Conservation (phyloP, 2,329 filamentous ascomycete species). For the Magnaporthiopsis rhizophila region DNA sequence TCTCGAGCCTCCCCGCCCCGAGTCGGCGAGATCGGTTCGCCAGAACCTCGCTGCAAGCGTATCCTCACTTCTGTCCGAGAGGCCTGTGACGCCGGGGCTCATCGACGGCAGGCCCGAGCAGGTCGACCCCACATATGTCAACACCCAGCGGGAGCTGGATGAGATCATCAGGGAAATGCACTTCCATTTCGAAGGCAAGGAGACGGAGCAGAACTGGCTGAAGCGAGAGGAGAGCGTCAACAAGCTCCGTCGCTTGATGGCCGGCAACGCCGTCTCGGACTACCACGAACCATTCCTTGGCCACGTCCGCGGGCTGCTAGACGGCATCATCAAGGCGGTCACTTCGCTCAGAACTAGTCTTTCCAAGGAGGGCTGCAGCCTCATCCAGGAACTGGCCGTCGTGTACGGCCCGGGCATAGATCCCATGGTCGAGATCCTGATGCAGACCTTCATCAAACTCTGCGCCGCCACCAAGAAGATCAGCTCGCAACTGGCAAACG, state of each 20-base stretch:
- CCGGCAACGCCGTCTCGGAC: conserved; percentile 75
- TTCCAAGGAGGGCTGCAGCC: conserved; percentile 74
- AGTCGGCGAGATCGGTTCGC: conserved; percentile 15
- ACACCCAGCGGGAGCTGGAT: conserved; percentile 80
- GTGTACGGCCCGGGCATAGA: conserved; percentile 73
- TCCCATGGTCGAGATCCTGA: conserved; percentile 78
- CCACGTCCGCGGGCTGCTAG: conserved; percentile 65
- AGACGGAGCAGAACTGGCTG: conserved; percentile 87
- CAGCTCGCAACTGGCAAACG: conserved; percentile 72
- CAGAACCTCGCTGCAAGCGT: conserved; percentile 41
- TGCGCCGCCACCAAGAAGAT: conserved; percentile 91
- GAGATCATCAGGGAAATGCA: conserved; percentile 79
- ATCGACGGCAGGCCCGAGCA: conserved; percentile 55
- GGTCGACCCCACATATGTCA: conserved; percentile 75
- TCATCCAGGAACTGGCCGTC: conserved; percentile 78
- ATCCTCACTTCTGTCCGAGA: conserved; percentile 39
- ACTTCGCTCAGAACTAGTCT: conserved; percentile 83
- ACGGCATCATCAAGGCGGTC: conserved; percentile 80
- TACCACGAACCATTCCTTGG: conserved; percentile 63
- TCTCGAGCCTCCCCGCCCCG: conserved; percentile 26
- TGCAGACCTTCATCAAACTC: conserved; percentile 85
- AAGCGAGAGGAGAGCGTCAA: conserved; percentile 73
- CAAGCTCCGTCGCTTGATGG: conserved; percentile 69
- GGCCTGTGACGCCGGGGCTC: conserved; percentile 52
- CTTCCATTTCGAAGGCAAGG: conserved; percentile 73